Conservation (phyloP, 163 green algal species). For the Scenedesmus sp. region DNA sequence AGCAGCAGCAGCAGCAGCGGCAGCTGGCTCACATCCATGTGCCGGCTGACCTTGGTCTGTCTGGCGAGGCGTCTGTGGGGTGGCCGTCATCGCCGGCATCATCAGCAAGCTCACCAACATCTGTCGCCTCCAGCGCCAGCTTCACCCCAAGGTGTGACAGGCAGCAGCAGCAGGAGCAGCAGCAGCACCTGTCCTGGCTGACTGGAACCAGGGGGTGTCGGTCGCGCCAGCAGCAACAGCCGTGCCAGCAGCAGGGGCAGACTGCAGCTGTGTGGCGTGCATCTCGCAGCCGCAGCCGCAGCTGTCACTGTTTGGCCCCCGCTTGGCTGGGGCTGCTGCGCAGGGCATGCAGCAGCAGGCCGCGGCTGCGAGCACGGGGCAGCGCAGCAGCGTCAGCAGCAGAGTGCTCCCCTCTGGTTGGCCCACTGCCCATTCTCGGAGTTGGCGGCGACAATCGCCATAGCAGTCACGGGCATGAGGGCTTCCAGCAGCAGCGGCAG, state of each 20-base stretch:
- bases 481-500: not conserved
- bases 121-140: not conserved
- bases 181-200: not conserved
- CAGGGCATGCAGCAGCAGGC: not conserved
- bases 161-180: slow-evolving; percentile 25
- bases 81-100: slow-evolving; percentile 5
- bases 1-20: not conserved
- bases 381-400: not conserved
- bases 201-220: not conserved
- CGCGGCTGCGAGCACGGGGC: not conserved
- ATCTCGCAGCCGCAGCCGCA: not conserved
- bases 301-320: not conserved
- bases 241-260: not conserved
- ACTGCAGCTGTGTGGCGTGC: slow-evolving; percentile 15
- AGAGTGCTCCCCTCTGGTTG: not conserved
- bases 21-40: not conserved
- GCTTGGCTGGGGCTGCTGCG: not conserved
- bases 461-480: not conserved
- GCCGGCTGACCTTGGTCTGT: not conserved
- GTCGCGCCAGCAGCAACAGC: not conserved
- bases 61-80: not conserved
- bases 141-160: not conserved
- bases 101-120: slow-evolving; percentile 1
- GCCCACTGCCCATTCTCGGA: not conserved
- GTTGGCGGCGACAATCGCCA: not conserved